Conservation (phyloP, 176 grass and related monocot genomes). For the Triticum dicoccoides region DNA sequence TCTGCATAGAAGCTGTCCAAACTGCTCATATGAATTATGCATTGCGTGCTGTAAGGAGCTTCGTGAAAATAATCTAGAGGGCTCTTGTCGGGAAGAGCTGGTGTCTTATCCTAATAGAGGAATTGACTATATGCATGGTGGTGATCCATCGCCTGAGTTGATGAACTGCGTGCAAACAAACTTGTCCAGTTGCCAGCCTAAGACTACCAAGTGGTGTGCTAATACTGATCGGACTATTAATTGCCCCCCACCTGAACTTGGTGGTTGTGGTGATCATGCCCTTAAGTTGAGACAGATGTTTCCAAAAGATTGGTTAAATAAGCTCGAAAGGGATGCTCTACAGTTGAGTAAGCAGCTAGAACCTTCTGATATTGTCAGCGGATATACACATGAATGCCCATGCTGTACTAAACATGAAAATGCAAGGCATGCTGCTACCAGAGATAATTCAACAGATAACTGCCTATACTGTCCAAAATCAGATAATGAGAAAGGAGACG, state of each 20-base stretch:
- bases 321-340: slow-evolving; percentile 41
- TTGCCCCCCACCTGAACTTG: slow-evolving; percentile 57
- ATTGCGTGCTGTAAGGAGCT: slow-evolving; percentile 67
- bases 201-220: slow-evolving; percentile 31
- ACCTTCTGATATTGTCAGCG: slow-evolving; percentile 9
- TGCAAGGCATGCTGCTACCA: slow-evolving; percentile 59
- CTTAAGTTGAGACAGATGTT: slow-evolving; percentile 55
- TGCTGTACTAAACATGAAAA: slow-evolving; percentile 29
- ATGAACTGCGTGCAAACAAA: background rate
- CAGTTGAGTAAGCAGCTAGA: slow-evolving; percentile 10
- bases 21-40: slow-evolving; percentile 68
- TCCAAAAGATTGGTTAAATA: slow-evolving; percentile 37
- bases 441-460: slow-evolving; percentile 57
- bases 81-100: slow-evolving; percentile 22
- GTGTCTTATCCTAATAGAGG: slow-evolving; percentile 32
- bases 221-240: slow-evolving; percentile 30
- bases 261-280: slow-evolving; percentile 48
- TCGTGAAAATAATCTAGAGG: slow-evolving; percentile 25
- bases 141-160: background rate
- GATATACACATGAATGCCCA: slow-evolving; percentile 30
- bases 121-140: slow-evolving; percentile 61
- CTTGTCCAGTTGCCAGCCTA: slow-evolving; percentile 26
- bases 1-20: slow-evolving; percentile 64
- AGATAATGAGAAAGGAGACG: slow-evolving; percentile 39
- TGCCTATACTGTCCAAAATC: slow-evolving; percentile 59